phyloP scores from a whole-genome alignment of 2,329 filamentous ascomycete genomes.

The Falciphora oryzae region DNA sequence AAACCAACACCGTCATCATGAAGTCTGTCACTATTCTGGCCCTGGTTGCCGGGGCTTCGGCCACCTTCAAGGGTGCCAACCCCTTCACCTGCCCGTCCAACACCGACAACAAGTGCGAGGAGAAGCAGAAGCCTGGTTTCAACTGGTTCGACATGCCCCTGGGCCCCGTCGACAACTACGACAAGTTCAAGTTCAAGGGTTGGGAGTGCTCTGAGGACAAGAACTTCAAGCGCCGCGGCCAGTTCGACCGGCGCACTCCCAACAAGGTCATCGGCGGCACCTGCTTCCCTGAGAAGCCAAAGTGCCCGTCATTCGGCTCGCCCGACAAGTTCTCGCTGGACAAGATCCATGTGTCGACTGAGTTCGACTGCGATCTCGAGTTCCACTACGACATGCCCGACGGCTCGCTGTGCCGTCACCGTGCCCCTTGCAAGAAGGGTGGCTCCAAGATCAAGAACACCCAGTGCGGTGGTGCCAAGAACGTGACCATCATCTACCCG shows the following conservation, averaged over 20 bases:
- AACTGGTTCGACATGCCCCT: slow-evolving; percentile 59
- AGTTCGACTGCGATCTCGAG: slow-evolving; percentile 73
- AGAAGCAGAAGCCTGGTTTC: slow-evolving; percentile 65
- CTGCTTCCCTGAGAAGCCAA: slow-evolving; percentile 37
- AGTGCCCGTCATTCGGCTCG: slow-evolving; percentile 54
- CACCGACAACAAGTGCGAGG: slow-evolving; percentile 70
- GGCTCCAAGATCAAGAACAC: slow-evolving; percentile 72
- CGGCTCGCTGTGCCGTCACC: slow-evolving; percentile 76
- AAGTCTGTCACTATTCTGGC: slow-evolving; percentile 40
- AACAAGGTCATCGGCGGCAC: slow-evolving; percentile 57
- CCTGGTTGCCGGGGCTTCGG: slow-evolving; percentile 45
- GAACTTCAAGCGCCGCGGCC: slow-evolving; percentile 52
- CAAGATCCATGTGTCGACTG: slow-evolving; percentile 65
- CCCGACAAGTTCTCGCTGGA: slow-evolving; percentile 66
- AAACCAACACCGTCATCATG: slow-evolving; percentile 39
- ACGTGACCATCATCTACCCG: slow-evolving; percentile 66
- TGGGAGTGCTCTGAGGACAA: slow-evolving; percentile 56
- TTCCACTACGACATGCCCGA: slow-evolving; percentile 86
- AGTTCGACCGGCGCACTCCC: slow-evolving; percentile 44
- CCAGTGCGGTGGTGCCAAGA: slow-evolving; percentile 87
- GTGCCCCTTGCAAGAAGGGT: slow-evolving; percentile 56
- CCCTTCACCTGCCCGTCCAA: slow-evolving; percentile 64
- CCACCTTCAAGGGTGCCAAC: slow-evolving; percentile 31
- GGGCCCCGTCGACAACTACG: slow-evolving; percentile 61
- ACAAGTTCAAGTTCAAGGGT: slow-evolving; percentile 67